Base-by-base conservation (phyloP, 805 yeast species). In the Jamesozyma piceae region DNA sequence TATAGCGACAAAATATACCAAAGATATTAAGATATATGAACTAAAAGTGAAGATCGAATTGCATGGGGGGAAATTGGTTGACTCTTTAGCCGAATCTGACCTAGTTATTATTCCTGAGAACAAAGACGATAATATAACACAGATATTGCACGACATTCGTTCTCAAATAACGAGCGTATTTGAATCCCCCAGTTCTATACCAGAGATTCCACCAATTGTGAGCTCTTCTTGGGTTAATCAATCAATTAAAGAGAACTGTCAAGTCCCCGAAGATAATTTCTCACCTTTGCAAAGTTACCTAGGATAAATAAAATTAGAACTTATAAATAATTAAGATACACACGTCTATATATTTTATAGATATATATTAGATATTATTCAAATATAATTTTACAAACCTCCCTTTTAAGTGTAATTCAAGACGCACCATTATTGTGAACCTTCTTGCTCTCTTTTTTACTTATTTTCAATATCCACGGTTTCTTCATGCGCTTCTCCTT, bases 21-120 rank as follows among this genome's bases (percentile, higher is more conserved):
- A 43, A 24, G 38, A 43, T 18, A 39, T 45, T 32, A 27, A 48
- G 14, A 44, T 19, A n/a, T 13, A 47, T 11, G 47, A 51, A 18
- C 21, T 59, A 14, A 31, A 41, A 26, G 30, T 43, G 5, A 56
- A 60, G 24, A 62, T 73, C 14, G 62, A 65, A 27, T 52, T 58
- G 19, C 68, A 73, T 38, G 80, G 76, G 20, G 84, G 78, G 1
- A 60, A 57, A 2, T 36, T 66, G 3, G 53, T 67, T 0, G 46
- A 50, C 2, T 43, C 48, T 1, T 19, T 69, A 1, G 44, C 41
- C 3, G 56, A 58, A 3, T 62, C 71, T 35, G 64, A 71, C 29
- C 52, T 70, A 18, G 63, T 77, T 5, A 61, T 78, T 14, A 64
- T 66, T 14, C 57, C 61, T 10, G 13, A 10, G 35, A 18, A 43